A percentile compares a stretch with the other conserved stretches of the same genome.
These are phyloP conservation scores for Lolium multiflorum DNA, from an alignment of 176 grass and related monocot species.

Conservation along the genomic window DNA sequence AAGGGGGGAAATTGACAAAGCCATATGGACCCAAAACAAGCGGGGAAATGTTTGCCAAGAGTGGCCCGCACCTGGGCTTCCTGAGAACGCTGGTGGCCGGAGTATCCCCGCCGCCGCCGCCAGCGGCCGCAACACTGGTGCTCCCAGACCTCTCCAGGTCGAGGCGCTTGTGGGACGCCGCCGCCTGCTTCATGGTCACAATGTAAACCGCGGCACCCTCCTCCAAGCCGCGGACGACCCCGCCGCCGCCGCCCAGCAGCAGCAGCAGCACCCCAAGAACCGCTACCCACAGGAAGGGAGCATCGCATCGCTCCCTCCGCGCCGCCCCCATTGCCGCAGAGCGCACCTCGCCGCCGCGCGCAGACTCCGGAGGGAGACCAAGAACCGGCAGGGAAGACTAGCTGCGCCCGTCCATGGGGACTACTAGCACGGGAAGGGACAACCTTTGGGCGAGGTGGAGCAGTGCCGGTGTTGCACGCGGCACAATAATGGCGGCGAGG, in stretches of 20 bases:
- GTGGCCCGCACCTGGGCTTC: slow-evolving; percentile 64
- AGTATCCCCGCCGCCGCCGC: slow-evolving; percentile 43
- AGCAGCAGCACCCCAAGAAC: slow-evolving; percentile 43
- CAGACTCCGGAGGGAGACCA: not conserved
- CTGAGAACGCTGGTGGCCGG: slow-evolving; percentile 61
- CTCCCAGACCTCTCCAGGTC: slow-evolving; percentile 57
- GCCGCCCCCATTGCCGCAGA: slow-evolving; percentile 35
- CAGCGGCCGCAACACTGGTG: slow-evolving; percentile 41
- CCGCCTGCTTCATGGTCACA: slow-evolving; percentile 84
- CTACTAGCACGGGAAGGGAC: not conserved
- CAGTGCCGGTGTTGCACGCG: slow-evolving; percentile 11
- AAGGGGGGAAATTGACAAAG: not conserved
- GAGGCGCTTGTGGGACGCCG: slow-evolving; percentile 60
- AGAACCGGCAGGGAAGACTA: slow-evolving; percentile 38
- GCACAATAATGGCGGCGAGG: slow-evolving; percentile 47
- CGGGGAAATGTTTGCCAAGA: not conserved
- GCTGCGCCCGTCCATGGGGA: slow-evolving; percentile 35
- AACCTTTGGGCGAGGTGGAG: slow-evolving; percentile 22
- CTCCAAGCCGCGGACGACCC: slow-evolving; percentile 41
- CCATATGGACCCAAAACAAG: not conserved
- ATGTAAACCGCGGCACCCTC: slow-evolving; percentile 84
- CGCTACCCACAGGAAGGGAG: slow-evolving; percentile 12
- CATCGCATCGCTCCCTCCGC: slow-evolving; percentile 16
- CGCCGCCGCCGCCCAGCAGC: slow-evolving; percentile 9
- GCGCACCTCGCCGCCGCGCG: not conserved